Evolutionary conservation across 768 basidiomycete genomes (phyloP).

Genomic region (Lentinus tigrinus): DNA sequence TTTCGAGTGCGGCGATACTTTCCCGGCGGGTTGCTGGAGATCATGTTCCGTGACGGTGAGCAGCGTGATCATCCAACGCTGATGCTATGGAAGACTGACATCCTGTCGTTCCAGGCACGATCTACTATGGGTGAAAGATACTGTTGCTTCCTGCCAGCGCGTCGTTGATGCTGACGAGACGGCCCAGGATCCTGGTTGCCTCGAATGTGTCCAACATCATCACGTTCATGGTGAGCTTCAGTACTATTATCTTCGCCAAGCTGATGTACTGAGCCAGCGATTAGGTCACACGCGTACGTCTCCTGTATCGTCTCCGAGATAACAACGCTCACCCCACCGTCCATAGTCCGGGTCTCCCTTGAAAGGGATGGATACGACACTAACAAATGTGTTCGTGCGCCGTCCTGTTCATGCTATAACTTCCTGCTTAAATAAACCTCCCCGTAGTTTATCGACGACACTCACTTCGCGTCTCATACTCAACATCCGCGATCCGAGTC

Average conservation of each 20-base stretch:
- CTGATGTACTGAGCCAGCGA: not conserved
- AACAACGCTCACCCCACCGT: not conserved
- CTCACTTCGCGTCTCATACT: constrained; percentile 17
- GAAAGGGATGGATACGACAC: constrained; percentile 15
- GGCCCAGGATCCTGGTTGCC: constrained; percentile 9
- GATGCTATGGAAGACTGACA: not conserved
- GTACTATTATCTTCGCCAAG: not conserved
- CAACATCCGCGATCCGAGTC: constrained; percentile 14
- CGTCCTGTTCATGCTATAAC: not conserved
- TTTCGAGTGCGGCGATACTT: constrained; percentile 5
- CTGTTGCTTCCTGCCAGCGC: not conserved
- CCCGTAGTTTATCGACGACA: constrained; percentile 8
- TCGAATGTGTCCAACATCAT: constrained; percentile 15
- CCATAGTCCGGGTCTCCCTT: constrained; percentile 2
- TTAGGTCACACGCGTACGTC: constrained; percentile 7
- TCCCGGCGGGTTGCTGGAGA: constrained; percentile 9
- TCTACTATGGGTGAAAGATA: constrained; percentile 13
- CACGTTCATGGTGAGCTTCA: constrained; percentile 13
- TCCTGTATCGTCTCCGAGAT: not conserved
- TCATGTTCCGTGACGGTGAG: constrained; percentile 18
- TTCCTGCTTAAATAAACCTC: not conserved
- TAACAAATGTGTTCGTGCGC: constrained; percentile 15
- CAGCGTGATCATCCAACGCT: not conserved
- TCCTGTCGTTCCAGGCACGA: not conserved
- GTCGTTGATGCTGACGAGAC: not conserved